Base-by-base conservation (phyloP, 371 early-diverging fungal species). In the Mucor racemosus region DNA sequence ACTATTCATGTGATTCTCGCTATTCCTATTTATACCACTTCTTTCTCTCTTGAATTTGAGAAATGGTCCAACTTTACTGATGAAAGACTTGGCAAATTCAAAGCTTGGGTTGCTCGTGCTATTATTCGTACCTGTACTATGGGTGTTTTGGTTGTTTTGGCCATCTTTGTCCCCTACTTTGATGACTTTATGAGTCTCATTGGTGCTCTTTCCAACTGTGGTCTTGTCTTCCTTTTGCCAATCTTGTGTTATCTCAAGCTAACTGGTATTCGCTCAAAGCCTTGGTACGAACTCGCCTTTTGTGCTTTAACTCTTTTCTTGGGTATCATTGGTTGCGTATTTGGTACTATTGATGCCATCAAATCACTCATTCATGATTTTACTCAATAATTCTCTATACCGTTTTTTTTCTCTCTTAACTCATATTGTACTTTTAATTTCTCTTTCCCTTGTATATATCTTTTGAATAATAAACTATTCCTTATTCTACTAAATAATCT, bases 1-100 rank as follows among this genome's bases (percentile, higher is more conserved):
- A 92, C 94, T 0, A 86, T 91, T 38, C 95, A 95, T 72, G 94
- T 95, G 55, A 78, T 95, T 19, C 76, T 94, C n/a, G 95, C 95
- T 42, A 90, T 92, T 60, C 97, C 95, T 3, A 87, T 95, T 31
- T 86, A 93, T 66, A 78, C 94, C 56, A 92, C 93, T 5, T 89
- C 94, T 7, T 93, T 96, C 67, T 89, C 93, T 39, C 76, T 90
- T 31, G 91, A 92, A 68, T 81, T 91, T 38, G 92, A 92, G 73
- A 67, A 80, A 11, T 87, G 81, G 48, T 39, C 82, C 48, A 68
- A 74, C 21, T 67, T 67, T 57, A 65, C 74, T 15, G 80, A 80
- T 14, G 76, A 76, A 33, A 60, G 69, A n/a, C 50, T 74, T 21
- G 83, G 83, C 31, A 70, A 68, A 35, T 26, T 80, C 34, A 74